These are phyloP conservation scores for Phlebiopsis gigantea DNA, from an alignment of 768 basidiomycete genomes.

Conservation along the genomic window DNA sequence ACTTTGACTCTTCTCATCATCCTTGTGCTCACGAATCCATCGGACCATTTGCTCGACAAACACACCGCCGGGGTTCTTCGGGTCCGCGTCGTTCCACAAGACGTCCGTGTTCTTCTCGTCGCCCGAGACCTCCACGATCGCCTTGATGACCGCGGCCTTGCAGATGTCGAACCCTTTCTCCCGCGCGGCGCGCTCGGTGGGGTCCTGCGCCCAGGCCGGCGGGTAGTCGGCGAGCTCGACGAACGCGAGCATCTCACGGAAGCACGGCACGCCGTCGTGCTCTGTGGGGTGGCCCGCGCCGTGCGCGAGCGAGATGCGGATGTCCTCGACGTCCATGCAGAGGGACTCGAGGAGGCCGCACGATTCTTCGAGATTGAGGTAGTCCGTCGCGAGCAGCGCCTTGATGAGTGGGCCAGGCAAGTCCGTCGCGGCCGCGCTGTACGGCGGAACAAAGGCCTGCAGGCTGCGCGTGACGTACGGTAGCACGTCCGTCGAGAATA, in stretches of 20 bases:
- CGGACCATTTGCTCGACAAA: slow-evolving; percentile 69
- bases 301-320: slow-evolving; percentile 66
- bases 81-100: slow-evolving; percentile 65
- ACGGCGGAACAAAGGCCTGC: slow-evolving; percentile 54
- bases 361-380: slow-evolving; percentile 67
- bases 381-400: slow-evolving; percentile 56
- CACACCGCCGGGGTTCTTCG: slow-evolving; percentile 55
- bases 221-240: slow-evolving; percentile 70
- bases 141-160: slow-evolving; percentile 82
- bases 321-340: slow-evolving; percentile 71
- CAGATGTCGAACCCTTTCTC: slow-evolving; percentile 75
- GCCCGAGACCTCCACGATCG: slow-evolving; percentile 80
- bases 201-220: slow-evolving; percentile 48
- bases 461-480: slow-evolving; percentile 59
- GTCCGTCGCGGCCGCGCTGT: slow-evolving; percentile 31
- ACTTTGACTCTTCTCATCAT: slow-evolving; percentile 26
- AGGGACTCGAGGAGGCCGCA: slow-evolving; percentile 64
- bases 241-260: slow-evolving; percentile 64
- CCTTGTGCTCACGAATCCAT: slow-evolving; percentile 63
- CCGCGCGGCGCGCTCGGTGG: slow-evolving; percentile 48
- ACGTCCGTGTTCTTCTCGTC: slow-evolving; percentile 75
- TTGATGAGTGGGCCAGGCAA: slow-evolving; percentile 39
- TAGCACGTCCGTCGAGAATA: slow-evolving; percentile 59
- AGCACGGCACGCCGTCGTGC: slow-evolving; percentile 50
- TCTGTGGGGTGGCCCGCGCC: slow-evolving; percentile 53